phyloP scores from a whole-genome alignment of 106 monocot genomes.

The Apostasia shenzhenica region DNA sequence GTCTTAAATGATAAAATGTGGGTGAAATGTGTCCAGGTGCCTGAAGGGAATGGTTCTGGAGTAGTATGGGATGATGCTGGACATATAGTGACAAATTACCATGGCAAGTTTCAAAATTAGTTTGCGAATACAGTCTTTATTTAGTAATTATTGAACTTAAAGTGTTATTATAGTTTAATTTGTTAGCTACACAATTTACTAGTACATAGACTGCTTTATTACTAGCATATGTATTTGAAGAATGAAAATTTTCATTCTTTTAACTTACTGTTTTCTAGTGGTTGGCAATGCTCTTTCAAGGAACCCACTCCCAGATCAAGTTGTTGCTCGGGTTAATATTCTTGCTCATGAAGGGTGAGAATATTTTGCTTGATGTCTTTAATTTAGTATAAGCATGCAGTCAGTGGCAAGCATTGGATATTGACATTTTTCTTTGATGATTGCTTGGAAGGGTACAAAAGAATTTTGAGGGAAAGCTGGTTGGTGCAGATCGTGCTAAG shows the following conservation, averaged over 20 bases:
- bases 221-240: background rate
- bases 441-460: conserved; percentile 70
- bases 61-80: conserved; percentile 82
- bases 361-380: conserved; percentile 1
- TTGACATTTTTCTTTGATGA: conserved; percentile 1
- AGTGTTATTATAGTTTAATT: too few species aligned
- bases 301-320: conserved; percentile 65
- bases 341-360: conserved; percentile 84
- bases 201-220: background rate
- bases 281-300: conserved; percentile 95
- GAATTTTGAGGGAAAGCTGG: conserved; percentile 83
- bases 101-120: conserved; percentile 39
- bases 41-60: conserved; percentile 99
- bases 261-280: conserved; percentile 26
- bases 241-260: background rate
- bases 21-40: conserved; percentile 36
- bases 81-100: conserved; percentile 92
- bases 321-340: conserved; percentile 93
- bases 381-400: background rate
- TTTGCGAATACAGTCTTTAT: background rate
- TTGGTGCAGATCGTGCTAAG: conserved; percentile 83
- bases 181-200: too few species aligned
- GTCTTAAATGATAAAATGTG: conserved; percentile 6
- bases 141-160: background rate
- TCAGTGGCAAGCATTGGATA: background rate